Conservation (phyloP, 2,329 filamentous ascomycete species). For the Teratosphaeria nubilosa region DNA sequence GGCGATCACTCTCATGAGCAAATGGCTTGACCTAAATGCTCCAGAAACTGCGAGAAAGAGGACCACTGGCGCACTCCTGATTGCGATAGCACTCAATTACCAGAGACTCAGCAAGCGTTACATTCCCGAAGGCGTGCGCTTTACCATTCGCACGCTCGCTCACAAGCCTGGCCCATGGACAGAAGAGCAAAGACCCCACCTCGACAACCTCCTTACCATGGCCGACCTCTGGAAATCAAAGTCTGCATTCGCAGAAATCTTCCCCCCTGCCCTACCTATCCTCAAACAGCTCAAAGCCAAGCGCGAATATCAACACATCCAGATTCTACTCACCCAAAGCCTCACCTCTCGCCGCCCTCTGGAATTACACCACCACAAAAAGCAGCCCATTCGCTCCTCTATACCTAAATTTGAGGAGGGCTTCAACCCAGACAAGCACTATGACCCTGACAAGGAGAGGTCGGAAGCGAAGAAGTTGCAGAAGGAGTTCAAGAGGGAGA, state of each 20-base stretch:
- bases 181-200: slow-evolving; percentile 39
- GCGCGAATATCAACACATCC: slow-evolving; percentile 51
- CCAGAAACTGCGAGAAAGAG: slow-evolving; percentile 49
- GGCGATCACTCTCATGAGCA: slow-evolving; percentile 70
- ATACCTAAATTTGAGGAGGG: slow-evolving; percentile 94
- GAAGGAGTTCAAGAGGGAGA: slow-evolving; percentile 87
- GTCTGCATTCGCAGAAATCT: slow-evolving; percentile 68
- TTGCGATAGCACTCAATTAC: slow-evolving; percentile 70
- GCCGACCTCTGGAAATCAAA: slow-evolving; percentile 65
- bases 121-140: slow-evolving; percentile 79
- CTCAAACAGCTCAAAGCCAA: slow-evolving; percentile 24
- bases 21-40: slow-evolving; percentile 70
- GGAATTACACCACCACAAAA: slow-evolving; percentile 78
- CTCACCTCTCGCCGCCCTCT: slow-evolving; percentile 64
- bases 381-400: slow-evolving; percentile 74
- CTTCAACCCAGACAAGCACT: slow-evolving; percentile 92
- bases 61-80: slow-evolving; percentile 66
- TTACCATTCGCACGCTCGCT: slow-evolving; percentile 45
- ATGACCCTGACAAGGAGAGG: slow-evolving; percentile 88
- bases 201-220: slow-evolving; percentile 56
- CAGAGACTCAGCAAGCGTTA: slow-evolving; percentile 76
- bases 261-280: slow-evolving; percentile 44
- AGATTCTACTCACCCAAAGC: slow-evolving; percentile 51
- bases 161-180: background rate
- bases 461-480: slow-evolving; percentile 74